These are phyloP conservation scores for Venturia oleaginea DNA, from an alignment of 2,329 filamentous ascomycete genomes.

Conservation along the genomic window DNA sequence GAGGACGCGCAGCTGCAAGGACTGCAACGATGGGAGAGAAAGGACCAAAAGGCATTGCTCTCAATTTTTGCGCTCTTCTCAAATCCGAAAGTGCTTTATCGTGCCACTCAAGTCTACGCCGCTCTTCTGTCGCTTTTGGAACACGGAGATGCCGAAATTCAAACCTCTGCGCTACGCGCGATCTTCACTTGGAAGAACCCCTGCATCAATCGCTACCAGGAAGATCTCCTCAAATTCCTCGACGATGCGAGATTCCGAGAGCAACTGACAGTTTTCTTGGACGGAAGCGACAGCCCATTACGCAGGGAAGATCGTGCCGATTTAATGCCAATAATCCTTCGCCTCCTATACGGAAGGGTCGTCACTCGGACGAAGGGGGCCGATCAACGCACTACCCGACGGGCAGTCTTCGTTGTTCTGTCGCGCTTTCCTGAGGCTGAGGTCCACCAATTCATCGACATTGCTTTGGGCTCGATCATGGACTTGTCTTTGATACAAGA, in stretches of 20 bases:
- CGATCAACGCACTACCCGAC: constrained; percentile 70
- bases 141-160: constrained; percentile 85
- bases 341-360: constrained; percentile 80
- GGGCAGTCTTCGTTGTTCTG: constrained; percentile 64
- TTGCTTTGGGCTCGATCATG: constrained; percentile 65
- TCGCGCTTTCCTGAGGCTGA: constrained; percentile 67
- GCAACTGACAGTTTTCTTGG: constrained; percentile 81
- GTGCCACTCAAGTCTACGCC: constrained; percentile 63
- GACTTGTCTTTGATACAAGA: constrained; percentile 50
- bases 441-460: constrained; percentile 71
- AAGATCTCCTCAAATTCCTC: constrained; percentile 75
- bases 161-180: constrained; percentile 74
- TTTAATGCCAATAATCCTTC: constrained; percentile 77
- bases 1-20: neutral
- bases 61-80: constrained; percentile 73
- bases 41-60: constrained; percentile 77
- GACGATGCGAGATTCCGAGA: constrained; percentile 91
- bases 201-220: constrained; percentile 66
- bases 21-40: constrained; percentile 51
- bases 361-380: constrained; percentile 69
- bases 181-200: constrained; percentile 84
- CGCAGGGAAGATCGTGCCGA: constrained; percentile 61
- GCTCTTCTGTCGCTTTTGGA: constrained; percentile 66
- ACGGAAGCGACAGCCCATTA: constrained; percentile 56
- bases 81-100: constrained; percentile 79